Percentiles rank a stretch among this genome's conserved stretches.
phyloP scores from a whole-genome alignment of 1,284 basidiomycete genomes.

The Grifola frondosa region DNA sequence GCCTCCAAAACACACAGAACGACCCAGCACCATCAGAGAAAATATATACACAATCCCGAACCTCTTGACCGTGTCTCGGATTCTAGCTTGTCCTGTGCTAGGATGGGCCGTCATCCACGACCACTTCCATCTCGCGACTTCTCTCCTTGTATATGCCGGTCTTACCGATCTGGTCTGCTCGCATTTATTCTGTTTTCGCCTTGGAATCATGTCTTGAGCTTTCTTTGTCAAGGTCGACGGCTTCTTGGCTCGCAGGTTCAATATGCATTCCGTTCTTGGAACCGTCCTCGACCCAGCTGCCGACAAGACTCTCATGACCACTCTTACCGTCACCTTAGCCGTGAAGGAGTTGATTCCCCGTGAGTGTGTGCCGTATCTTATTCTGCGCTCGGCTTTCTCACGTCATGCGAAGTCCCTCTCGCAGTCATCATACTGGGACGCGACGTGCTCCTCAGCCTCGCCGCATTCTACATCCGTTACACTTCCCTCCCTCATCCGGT shows the following conservation, averaged over 20 bases:
- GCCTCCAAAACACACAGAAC: not conserved
- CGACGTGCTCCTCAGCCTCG: constrained; percentile 84
- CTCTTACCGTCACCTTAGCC: constrained; percentile 84
- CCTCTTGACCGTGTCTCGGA: constrained; percentile 83
- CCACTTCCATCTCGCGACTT: constrained; percentile 78
- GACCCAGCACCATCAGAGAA: constrained; percentile 51
- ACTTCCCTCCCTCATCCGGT: constrained; percentile 86
- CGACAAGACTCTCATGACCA: constrained; percentile 96
- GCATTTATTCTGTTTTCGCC: constrained; percentile 9
- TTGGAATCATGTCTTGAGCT: constrained; percentile 14
- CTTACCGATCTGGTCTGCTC: constrained; percentile 82
- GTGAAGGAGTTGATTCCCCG: constrained; percentile 85
- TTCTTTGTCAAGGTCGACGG: constrained; percentile 73
- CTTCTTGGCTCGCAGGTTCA: constrained; percentile 82
- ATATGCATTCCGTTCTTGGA: constrained; percentile 87
- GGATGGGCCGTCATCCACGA: constrained; percentile 91
- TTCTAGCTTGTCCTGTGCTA: constrained; percentile 85
- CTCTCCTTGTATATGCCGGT: constrained; percentile 85
- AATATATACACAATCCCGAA: constrained; percentile 98
- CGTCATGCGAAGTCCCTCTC: constrained; percentile 74
- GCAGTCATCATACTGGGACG: constrained; percentile 87
- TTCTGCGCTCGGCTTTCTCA: no score
- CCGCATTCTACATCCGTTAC: constrained; percentile 94
- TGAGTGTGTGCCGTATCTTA: constrained; percentile 40
- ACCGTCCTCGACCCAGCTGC: constrained; percentile 96